Evolutionary conservation across 2,329 filamentous ascomycete species (phyloP).

Genomic region (Aureobasidium musti): DNA sequence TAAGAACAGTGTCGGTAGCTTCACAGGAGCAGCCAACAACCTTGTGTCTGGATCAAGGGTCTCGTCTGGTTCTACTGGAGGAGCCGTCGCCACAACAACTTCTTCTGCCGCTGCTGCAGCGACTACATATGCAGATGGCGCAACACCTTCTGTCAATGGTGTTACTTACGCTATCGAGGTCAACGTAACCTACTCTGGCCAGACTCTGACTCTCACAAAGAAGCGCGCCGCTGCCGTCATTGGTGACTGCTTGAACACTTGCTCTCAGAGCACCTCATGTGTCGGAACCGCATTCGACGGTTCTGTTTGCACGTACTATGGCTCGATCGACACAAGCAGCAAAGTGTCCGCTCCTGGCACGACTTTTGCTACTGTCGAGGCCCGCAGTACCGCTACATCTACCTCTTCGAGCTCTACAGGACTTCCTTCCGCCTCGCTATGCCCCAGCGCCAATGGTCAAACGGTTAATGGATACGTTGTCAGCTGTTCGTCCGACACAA

Average conservation of each 20-base stretch:
- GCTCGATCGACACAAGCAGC: background rate
- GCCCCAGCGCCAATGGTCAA: slow-evolving; percentile 30
- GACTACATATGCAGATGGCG: slow-evolving; percentile 4
- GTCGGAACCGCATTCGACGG: slow-evolving; percentile 5
- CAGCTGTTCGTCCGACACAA: slow-evolving; percentile 19
- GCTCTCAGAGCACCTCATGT: background rate
- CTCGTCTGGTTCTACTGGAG: background rate
- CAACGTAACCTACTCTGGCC: slow-evolving; percentile 1
- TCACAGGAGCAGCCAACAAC: slow-evolving; percentile 23
- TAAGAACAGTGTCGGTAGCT: slow-evolving; percentile 20
- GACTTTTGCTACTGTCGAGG: slow-evolving; percentile 7
- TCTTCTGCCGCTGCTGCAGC: slow-evolving; percentile 31
- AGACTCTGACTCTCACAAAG: background rate
- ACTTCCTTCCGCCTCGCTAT: slow-evolving; percentile 30
- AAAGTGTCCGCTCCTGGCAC: background rate
- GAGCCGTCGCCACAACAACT: slow-evolving; percentile 22
- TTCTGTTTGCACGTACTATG: background rate
- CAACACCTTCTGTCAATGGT: background rate
- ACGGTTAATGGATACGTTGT: slow-evolving; percentile 8
- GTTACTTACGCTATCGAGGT: background rate
- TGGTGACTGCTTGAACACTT: background rate
- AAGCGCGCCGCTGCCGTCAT: background rate
- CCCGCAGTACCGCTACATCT: background rate
- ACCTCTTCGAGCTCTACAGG: slow-evolving; percentile 5
- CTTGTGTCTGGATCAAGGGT: slow-evolving; percentile 15